Evolutionary conservation across 345 rosid species (phyloP), one percentile per base, ranked within the genome.

Genomic region (Eucalyptus regnans): DNA sequence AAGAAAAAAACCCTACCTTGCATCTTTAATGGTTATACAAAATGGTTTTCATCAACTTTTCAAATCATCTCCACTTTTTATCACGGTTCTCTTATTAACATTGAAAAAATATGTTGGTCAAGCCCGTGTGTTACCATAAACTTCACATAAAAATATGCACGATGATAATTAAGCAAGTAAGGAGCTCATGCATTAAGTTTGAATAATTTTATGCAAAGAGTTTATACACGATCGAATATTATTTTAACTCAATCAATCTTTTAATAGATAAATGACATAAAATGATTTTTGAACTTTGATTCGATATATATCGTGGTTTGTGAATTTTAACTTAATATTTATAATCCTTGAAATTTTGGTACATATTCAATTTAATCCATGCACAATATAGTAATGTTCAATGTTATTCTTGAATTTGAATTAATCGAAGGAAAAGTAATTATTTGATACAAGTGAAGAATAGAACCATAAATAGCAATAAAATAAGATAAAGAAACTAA

Each of bases 231-330:
- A 15, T 64, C 1, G 2, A n/a, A 64, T 29, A 12, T 62, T 62
- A 27, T 27, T 62, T 62, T 62, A 62, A 62, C 31, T 13, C 4
- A 0, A 8, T 62, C 6, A 8, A 29, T 62, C 33, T 9, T 62
- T 12, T 62, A 62, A 62, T 29, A 27, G 62, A 56, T 56, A 56
- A 56, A 56, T 56, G 29, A 56, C 29, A 56, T 56, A 56, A 56
- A 56, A 56, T 56, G 5, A 5, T 56, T 20, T 56, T 56, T 56
- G 3, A 56, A 56, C 27, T 56, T 56, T 2, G 29, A 23, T 56
- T 22, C 1, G 3, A 56, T 23, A 25, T 56, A 25, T 1, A 56
- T 22, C 0, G 3, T 23, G 6, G 1, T 9, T 9, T 2, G 0
- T 20, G 62, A 56, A 56, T 56, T 56, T 56, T 7, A 56, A 56